phyloP scores from a whole-genome alignment of 2,329 filamentous ascomycete species.

The Akanthomyces lecanii region DNA sequence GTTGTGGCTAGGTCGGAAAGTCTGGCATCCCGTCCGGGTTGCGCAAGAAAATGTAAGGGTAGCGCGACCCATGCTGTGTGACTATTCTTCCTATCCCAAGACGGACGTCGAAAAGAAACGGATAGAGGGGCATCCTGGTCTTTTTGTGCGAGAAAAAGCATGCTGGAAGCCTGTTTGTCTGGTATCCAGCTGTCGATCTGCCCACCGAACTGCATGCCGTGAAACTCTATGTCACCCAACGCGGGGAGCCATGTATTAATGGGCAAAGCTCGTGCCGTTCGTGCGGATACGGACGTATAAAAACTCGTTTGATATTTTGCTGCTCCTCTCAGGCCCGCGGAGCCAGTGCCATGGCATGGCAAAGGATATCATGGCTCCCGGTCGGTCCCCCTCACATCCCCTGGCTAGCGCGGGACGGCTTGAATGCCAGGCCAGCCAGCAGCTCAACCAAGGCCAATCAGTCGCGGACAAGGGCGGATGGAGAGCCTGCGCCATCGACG shows the following conservation, averaged over 20 bases:
- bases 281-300: background rate
- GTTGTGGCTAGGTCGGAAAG: constrained; percentile 4
- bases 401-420: constrained; percentile 12
- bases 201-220: background rate
- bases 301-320: background rate
- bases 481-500: constrained; percentile 1
- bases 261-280: background rate
- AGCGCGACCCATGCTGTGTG: background rate
- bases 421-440: background rate
- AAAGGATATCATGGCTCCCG: constrained; percentile 1
- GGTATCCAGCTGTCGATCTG: constrained; percentile 3
- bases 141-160: background rate
- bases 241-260: background rate
- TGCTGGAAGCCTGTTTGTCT: background rate
- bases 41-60: constrained; percentile 2
- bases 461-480: background rate
- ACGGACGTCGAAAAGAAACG: background rate
- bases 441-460: constrained; percentile 10
- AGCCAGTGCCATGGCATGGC: background rate
- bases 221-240: background rate
- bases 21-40: constrained; percentile 9
- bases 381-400: constrained; percentile 9
- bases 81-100: background rate
- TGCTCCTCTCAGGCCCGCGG: background rate
- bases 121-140: background rate